Evolutionary conservation across 345 rosid species (phyloP).

Genomic region (Corchorus olitorius): DNA sequence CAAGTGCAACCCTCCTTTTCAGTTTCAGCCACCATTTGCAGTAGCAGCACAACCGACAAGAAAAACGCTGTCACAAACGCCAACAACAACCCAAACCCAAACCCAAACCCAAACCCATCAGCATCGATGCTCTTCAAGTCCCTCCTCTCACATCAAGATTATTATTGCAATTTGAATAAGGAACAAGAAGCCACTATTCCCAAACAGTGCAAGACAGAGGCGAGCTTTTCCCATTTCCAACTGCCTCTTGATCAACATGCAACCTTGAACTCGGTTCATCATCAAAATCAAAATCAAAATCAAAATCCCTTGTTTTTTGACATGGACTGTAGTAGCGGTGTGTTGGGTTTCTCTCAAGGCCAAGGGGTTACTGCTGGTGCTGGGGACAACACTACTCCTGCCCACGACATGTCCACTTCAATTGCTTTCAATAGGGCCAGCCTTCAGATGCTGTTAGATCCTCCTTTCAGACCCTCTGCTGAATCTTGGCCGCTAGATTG

Average conservation of each 20-base stretch:
- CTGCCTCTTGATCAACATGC: slow-evolving; percentile 28
- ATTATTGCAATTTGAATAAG: slow-evolving; percentile 27
- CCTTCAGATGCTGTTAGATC: slow-evolving; percentile 51
- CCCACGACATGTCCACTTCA: slow-evolving; percentile 48
- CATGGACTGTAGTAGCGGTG: slow-evolving; percentile 36
- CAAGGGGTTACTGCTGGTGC: slow-evolving; percentile 27
- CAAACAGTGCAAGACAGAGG: slow-evolving; percentile 64
- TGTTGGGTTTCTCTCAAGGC: slow-evolving; percentile 39
- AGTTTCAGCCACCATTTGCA: slow-evolving; percentile 15
- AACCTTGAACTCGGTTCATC: slow-evolving; percentile 41
- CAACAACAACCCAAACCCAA: slow-evolving; percentile 6
- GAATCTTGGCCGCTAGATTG: slow-evolving; percentile 57
- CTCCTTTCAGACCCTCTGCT: slow-evolving; percentile 40
- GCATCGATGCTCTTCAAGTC: slow-evolving; percentile 53
- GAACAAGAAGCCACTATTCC: slow-evolving; percentile 42
- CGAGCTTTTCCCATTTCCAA: slow-evolving; percentile 48
- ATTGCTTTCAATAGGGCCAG: slow-evolving; percentile 36
- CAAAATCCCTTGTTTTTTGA: slow-evolving; percentile 57
- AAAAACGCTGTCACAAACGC: slow-evolving; percentile 11
- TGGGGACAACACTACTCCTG: slow-evolving; percentile 12
- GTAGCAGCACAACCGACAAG: slow-evolving; percentile 18
- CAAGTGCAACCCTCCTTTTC: slow-evolving; percentile 22
- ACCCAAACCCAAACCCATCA: slow-evolving; percentile 16
- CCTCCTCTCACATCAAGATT: slow-evolving; percentile 45
- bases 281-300: slow-evolving; percentile 31